Evolutionary conservation across 2,329 filamentous ascomycete genomes (phyloP).

Genomic region (Colletotrichum sansevieriae): DNA sequence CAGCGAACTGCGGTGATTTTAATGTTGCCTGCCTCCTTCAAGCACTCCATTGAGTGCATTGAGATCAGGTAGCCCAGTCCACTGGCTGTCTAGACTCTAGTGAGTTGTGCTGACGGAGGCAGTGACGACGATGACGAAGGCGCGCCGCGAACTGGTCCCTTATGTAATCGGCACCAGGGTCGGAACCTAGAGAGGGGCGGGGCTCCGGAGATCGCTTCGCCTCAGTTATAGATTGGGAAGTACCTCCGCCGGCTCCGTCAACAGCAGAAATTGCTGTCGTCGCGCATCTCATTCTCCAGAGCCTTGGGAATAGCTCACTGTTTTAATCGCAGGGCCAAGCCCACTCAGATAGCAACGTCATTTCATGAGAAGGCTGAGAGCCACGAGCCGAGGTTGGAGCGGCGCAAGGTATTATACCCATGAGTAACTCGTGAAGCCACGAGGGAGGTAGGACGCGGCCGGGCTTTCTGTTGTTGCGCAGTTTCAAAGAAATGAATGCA

Average conservation of each 20-base stretch:
- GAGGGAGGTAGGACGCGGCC: slow-evolving; percentile 1
- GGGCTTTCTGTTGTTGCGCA: background rate
- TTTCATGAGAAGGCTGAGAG: slow-evolving; percentile 14
- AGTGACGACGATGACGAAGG: slow-evolving; percentile 16
- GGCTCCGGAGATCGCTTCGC: slow-evolving; percentile 33
- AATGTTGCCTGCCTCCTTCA: background rate
- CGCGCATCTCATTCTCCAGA: background rate
- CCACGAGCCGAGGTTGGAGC: slow-evolving; percentile 13
- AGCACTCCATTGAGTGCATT: slow-evolving; percentile 9
- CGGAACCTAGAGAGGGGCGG: slow-evolving; percentile 23
- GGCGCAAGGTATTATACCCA: background rate
- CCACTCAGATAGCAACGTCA: slow-evolving; percentile 27
- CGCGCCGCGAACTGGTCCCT: slow-evolving; percentile 2
- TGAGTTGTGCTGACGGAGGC: slow-evolving; percentile 5
- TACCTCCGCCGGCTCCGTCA: slow-evolving; percentile 6
- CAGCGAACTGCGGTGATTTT: background rate
- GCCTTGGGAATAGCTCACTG: background rate
- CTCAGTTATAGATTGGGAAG: too few relatives aligned
- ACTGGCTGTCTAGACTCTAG: background rate
- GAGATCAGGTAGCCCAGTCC: background rate
- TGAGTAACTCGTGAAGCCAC: background rate
- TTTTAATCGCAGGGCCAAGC: slow-evolving; percentile 4
- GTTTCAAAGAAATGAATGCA: slow-evolving; percentile 5
- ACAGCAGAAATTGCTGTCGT: slow-evolving; percentile 8
- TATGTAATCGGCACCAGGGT: slow-evolving; percentile 21